These are phyloP conservation scores for Chalciporus chontae DNA, from an alignment of 768 basidiomycete genomes.

Conservation along the genomic window DNA sequence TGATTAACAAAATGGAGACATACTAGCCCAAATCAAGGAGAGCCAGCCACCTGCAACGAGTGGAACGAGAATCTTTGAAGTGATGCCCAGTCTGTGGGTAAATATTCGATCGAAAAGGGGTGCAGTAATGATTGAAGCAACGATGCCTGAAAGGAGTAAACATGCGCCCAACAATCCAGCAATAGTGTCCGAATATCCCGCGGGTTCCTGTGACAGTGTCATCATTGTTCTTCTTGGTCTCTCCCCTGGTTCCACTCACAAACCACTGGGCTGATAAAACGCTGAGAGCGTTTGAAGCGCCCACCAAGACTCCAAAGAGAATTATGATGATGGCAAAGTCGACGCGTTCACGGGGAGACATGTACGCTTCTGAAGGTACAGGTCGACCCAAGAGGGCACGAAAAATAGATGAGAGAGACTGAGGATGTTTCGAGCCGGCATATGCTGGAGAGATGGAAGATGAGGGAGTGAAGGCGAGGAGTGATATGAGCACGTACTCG, in stretches of 20 bases:
- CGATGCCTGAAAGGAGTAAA: constrained; percentile 66
- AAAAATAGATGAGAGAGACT: constrained; percentile 48
- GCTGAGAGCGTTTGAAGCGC: constrained; percentile 61
- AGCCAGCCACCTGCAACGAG: constrained; percentile 63
- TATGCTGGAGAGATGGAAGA: constrained; percentile 44
- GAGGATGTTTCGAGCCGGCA: constrained; percentile 62
- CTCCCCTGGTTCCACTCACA: constrained; percentile 41
- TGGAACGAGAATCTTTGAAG: constrained; percentile 59
- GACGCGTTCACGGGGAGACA: constrained; percentile 62
- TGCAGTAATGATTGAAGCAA: constrained; percentile 62
- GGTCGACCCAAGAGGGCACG: constrained; percentile 49
- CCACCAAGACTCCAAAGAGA: constrained; percentile 64
- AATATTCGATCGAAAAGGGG: constrained; percentile 81
- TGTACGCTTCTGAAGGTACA: constrained; percentile 42
- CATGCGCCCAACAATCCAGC: constrained; percentile 68
- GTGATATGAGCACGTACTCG: constrained; percentile 48
- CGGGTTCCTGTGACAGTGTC: constrained; percentile 51
- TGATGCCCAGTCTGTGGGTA: constrained; percentile 63
- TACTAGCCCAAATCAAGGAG: constrained; percentile 78
- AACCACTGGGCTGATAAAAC: constrained; percentile 67
- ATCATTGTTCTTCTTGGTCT: background rate
- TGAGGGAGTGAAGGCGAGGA: constrained; percentile 4
- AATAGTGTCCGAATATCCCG: constrained; percentile 64
- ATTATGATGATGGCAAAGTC: constrained; percentile 62
- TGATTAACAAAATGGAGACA: constrained; percentile 27